Conservation (phyloP, 768 basidiomycete genomes). For the Leccinum pellstonianum region DNA sequence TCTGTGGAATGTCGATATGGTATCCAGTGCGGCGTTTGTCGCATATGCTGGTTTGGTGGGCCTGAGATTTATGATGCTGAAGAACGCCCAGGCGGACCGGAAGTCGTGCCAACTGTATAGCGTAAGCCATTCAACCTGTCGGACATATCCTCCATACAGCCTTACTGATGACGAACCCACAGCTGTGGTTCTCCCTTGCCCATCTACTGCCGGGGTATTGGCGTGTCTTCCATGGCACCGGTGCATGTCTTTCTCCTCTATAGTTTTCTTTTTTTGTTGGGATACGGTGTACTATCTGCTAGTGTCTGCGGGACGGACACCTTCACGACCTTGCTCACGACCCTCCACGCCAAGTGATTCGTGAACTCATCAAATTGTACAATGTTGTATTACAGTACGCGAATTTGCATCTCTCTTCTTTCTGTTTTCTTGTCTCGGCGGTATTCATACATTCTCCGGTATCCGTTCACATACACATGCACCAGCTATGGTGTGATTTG, state of each 20-base stretch:
- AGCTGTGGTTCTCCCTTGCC: conserved; percentile 34
- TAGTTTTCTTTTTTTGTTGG: neutral
- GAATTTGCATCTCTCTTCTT: neutral
- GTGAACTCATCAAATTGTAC: neutral
- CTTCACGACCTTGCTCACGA: neutral
- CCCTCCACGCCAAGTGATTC: neutral
- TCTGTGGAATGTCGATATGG: conserved; percentile 28
- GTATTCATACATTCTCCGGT: neutral
- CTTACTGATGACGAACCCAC: neutral
- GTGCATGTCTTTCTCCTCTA: conserved; percentile 8
- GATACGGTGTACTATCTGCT: conserved; percentile 10
- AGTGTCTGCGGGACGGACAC: conserved; percentile 8
- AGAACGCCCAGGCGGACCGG: conserved; percentile 23
- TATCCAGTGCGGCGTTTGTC: conserved; percentile 28
- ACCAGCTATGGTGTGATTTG: neutral
- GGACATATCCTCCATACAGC: neutral
- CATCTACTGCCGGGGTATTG: conserved; percentile 33
- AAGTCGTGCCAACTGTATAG: conserved; percentile 33
- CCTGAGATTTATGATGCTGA: conserved; percentile 26
- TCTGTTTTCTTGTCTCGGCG: neutral
- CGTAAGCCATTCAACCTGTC: conserved; percentile 17
- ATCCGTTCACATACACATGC: neutral
- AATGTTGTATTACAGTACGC: conserved; percentile 11
- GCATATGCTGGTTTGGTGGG: conserved; percentile 27
- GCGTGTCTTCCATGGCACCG: conserved; percentile 24